These are phyloP conservation scores for Neltuma alba DNA, from an alignment of 306 rosid species.

Conservation along the genomic window DNA sequence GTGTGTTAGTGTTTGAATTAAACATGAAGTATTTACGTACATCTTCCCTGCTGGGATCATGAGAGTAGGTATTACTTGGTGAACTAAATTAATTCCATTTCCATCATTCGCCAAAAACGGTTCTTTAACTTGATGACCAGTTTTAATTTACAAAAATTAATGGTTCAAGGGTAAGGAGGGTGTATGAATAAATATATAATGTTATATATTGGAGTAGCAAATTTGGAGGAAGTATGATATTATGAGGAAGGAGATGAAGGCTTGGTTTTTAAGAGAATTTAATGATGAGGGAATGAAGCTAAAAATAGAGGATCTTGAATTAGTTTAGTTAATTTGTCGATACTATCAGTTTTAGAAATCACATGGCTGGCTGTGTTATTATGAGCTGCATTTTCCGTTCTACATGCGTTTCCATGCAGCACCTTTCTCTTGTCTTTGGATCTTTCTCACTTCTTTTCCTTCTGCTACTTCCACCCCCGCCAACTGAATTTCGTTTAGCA, in stretches of 20 bases:
- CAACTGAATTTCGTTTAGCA: neutral
- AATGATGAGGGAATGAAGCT: slow-evolving; percentile 18
- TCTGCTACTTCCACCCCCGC: neutral
- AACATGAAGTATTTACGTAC: neutral
- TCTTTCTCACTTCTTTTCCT: neutral
- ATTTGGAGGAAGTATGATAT: slow-evolving; percentile 1
- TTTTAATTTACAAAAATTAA: neutral
- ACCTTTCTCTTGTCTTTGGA: neutral
- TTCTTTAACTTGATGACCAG: neutral
- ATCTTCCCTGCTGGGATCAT: slow-evolving; percentile 15
- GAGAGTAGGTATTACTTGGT: slow-evolving; percentile 25
- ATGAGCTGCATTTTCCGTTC: slow-evolving; percentile 55
- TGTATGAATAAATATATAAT: too few species aligned
- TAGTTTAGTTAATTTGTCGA: neutral
- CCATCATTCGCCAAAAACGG: neutral
- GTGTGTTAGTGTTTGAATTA: slow-evolving; percentile 30
- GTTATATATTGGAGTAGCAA: neutral
- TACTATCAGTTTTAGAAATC: neutral
- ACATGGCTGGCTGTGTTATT: slow-evolving; percentile 30
- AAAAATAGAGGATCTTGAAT: slow-evolving; percentile 25
- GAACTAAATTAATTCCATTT: slow-evolving; percentile 36
- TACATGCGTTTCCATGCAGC: slow-evolving; percentile 15
- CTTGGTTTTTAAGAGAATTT: slow-evolving; percentile 11
- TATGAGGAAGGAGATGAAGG: slow-evolving; percentile 9
- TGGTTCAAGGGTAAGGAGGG: neutral